These are phyloP conservation scores for Apophysomyces trapeziformis DNA, from an alignment of 371 early-diverging fungal species.

Conservation along the genomic window DNA sequence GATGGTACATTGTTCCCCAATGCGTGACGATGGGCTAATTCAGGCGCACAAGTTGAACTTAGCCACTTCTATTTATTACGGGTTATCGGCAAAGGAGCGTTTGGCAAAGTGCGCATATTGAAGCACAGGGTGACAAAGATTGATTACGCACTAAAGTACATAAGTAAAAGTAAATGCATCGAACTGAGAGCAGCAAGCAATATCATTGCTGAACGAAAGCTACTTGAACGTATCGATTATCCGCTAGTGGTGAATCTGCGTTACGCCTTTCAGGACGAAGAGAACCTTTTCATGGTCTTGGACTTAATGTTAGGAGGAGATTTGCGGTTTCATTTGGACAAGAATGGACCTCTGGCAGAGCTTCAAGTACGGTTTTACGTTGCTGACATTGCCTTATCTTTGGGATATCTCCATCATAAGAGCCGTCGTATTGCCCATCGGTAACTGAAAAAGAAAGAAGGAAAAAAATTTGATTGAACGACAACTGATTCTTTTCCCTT, in stretches of 20 bases:
- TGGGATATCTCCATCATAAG: constrained; percentile 70
- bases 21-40: not conserved
- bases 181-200: constrained; percentile 52
- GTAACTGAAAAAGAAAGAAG: constrained; percentile 23
- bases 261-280: constrained; percentile 81
- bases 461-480: not conserved
- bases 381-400: constrained; percentile 73
- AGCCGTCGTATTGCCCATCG: constrained; percentile 55
- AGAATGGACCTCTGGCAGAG: constrained; percentile 61
- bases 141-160: constrained; percentile 61
- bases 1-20: constrained; percentile 36
- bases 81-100: constrained; percentile 71
- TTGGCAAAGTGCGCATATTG: constrained; percentile 81
- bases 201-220: constrained; percentile 55
- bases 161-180: constrained; percentile 56
- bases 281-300: constrained; percentile 74
- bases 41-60: constrained; percentile 45
- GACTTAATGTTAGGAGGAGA: constrained; percentile 87
- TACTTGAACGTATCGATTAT: constrained; percentile 50
- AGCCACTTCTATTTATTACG: constrained; percentile 67
- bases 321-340: constrained; percentile 75
- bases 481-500: not conserved
- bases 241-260: constrained; percentile 65
- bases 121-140: constrained; percentile 72
- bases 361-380: constrained; percentile 73